phyloP scores from a whole-genome alignment of 2,329 filamentous ascomycete genomes.

The Botryotinia calthae region DNA sequence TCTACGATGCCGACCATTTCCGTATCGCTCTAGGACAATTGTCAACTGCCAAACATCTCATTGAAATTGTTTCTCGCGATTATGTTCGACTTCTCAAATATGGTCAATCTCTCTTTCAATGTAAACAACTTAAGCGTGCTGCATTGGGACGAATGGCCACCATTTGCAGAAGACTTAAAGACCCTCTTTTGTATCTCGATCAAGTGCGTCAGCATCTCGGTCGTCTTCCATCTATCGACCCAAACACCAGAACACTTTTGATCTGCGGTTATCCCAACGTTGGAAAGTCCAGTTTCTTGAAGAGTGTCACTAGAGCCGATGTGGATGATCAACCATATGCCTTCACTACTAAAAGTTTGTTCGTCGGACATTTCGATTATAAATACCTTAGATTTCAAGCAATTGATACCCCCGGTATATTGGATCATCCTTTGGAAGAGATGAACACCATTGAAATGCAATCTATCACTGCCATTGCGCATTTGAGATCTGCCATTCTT shows the following conservation, averaged over 20 bases:
- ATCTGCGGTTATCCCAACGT: slow-evolving; percentile 98
- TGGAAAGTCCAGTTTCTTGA: slow-evolving; percentile 94
- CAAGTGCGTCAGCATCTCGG: slow-evolving; percentile 96
- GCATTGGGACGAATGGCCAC: slow-evolving; percentile 98
- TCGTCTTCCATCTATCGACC: slow-evolving; percentile 96
- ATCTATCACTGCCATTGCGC: slow-evolving; percentile 94
- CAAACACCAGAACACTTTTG: slow-evolving; percentile 90
- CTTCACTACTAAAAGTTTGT: slow-evolving; percentile 96
- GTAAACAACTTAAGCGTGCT: slow-evolving; percentile 97
- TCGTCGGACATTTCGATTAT: slow-evolving; percentile 97
- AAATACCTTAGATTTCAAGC: slow-evolving; percentile 89
- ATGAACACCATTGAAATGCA: slow-evolving; percentile 99
- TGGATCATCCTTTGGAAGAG: slow-evolving; percentile 96
- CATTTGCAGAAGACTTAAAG: slow-evolving; percentile 90
- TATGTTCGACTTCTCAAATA: slow-evolving; percentile 97
- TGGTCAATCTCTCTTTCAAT: slow-evolving; percentile 94
- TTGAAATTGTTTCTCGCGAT: slow-evolving; percentile 93
- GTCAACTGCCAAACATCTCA: slow-evolving; percentile 91
- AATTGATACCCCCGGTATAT: slow-evolving; percentile 97
- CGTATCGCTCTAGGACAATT: slow-evolving; percentile 94
- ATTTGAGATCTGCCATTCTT: slow-evolving; percentile 88
- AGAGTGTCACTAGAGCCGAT: slow-evolving; percentile 88
- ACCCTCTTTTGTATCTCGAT: slow-evolving; percentile 91
- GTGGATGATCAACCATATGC: slow-evolving; percentile 97
- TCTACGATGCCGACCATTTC: slow-evolving; percentile 98